Conservation (phyloP, 2,329 filamentous ascomycete genomes). For the Orbilia quercus region DNA sequence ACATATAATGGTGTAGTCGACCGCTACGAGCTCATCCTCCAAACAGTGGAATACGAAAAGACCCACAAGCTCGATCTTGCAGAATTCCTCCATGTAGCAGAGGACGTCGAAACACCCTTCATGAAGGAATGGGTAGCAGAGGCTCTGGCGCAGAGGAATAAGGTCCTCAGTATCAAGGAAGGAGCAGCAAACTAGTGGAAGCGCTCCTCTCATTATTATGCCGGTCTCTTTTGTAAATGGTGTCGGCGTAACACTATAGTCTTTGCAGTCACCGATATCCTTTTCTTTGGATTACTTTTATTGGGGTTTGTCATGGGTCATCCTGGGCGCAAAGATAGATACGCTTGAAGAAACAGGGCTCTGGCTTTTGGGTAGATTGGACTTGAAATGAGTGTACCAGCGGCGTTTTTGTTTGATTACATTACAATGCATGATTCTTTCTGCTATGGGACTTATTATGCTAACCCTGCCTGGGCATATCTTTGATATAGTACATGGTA, state of each 20-base stretch:
- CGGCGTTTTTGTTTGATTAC: not conserved
- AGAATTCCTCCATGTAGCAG: conserved; percentile 85
- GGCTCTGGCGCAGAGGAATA: conserved; percentile 78
- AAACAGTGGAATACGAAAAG: conserved; percentile 97
- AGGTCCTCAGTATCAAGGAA: conserved; percentile 6
- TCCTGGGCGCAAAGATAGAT: conserved; percentile 51
- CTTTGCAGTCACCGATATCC: conserved; percentile 34
- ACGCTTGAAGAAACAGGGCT: conserved; percentile 23
- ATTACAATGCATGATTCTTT: not conserved
- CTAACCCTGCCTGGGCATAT: no score
- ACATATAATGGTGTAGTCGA: conserved; percentile 70
- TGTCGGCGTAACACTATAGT: conserved; percentile 30
- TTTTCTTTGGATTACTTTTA: conserved; percentile 45
- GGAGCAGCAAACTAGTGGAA: conserved; percentile 44
- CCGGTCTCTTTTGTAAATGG: conserved; percentile 17
- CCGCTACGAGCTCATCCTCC: conserved; percentile 92
- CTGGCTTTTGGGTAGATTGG: conserved; percentile 7
- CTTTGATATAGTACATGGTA: no score
- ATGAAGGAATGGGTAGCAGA: conserved; percentile 82
- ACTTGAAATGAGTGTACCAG: conserved; percentile 6
- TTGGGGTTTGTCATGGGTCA: conserved; percentile 43
- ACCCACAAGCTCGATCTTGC: conserved; percentile 77
- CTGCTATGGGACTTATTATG: not conserved
- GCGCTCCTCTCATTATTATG: conserved; percentile 28
- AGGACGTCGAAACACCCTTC: conserved; percentile 78